Evolutionary conservation across 2,329 filamentous ascomycete genomes (phyloP).

Genomic region (Neonectria sp.): DNA sequence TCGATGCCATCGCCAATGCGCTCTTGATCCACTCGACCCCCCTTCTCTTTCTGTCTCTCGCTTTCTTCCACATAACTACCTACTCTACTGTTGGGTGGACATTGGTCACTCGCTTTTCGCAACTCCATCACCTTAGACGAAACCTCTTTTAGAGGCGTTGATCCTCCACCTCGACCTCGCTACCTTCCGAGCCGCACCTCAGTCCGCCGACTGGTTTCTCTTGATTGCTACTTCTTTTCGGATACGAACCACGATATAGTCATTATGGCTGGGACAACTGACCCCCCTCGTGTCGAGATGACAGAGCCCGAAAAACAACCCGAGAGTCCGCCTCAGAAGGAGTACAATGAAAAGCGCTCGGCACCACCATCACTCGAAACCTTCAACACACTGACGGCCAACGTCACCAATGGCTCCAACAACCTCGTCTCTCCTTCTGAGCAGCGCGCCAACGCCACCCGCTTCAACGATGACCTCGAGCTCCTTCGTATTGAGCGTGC

Average conservation of each 20-base stretch:
- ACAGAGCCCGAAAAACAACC: constrained; percentile 27
- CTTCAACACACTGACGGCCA: constrained; percentile 47
- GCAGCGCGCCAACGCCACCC: constrained; percentile 53
- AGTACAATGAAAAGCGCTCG: constrained; percentile 42
- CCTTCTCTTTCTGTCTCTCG: constrained; percentile 30
- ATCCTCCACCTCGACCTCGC: constrained; percentile 5
- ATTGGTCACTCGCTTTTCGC: constrained; percentile 39
- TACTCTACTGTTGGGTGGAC: constrained; percentile 17
- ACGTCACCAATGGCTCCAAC: constrained; percentile 41
- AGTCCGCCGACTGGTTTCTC: not conserved
- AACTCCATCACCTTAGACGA: constrained; percentile 7
- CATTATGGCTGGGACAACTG: constrained; percentile 38
- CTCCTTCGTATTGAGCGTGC: constrained; percentile 63
- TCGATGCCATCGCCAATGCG: constrained; percentile 36
- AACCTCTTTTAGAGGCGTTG: not conserved
- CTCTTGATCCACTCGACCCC: constrained; percentile 37
- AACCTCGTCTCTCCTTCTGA: constrained; percentile 43
- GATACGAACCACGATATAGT: constrained; percentile 9
- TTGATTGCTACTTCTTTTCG: constrained; percentile 6
- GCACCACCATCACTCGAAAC: constrained; percentile 51
- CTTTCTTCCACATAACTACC: constrained; percentile 19
- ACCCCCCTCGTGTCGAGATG: constrained; percentile 38
- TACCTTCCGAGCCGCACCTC: not conserved
- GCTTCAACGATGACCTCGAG: constrained; percentile 65
- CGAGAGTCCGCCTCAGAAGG: constrained; percentile 22